Evolutionary conservation across 75 land plant genomes (phyloP), one percentile per base, ranked within the genome.

Genomic region (Sequoia sempervirens): DNA sequence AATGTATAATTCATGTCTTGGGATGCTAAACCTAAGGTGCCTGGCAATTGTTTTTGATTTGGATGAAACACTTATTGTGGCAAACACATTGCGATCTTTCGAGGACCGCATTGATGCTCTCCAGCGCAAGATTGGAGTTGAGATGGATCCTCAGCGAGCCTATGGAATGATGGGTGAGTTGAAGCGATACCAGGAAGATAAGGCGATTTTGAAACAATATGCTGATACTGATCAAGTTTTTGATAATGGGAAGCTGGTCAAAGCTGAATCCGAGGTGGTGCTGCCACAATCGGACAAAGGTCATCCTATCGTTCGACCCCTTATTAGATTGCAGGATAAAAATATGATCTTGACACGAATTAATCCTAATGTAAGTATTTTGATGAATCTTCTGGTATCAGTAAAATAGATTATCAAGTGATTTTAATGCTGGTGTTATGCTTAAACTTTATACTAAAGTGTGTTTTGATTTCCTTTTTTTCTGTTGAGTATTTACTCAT

Each of bases 1-100:
- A 23, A 87, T 96, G 36, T 97, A 94, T 45, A 81, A 54, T 61
- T 87, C 99, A 11, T 94, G 98, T 88, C 87, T 94, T 80, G 88
- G 89, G 43, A 92, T 97, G 99, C 88, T 97, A 41, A 97, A 97
- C 83, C 83, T 93, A 30, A 88, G 99, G n/a, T 97, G 99, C 86
- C 83, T 97, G 43, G 88, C 98, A 12, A 93, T 97, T 76, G 99
- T 97, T 50, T 94, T 97, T 85, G 99, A 97, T 84, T 91, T 97
- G n/a, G 99, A 97, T 80, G 99, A 97, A 82, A 97, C 99, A 10
- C 95, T 97, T 26, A 94, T 97, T 73, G 99, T 97, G 32, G 99
- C 99, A 50, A 97, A 97, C 84, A 97, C 99, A 23, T 90, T 94
- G 92, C 92, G 92, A 75, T 94, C 99, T 0, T 97, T 97, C 82